Evolutionary conservation across 2,329 filamentous ascomycete genomes (phyloP).

Genomic region (Fusarium transvaalense): DNA sequence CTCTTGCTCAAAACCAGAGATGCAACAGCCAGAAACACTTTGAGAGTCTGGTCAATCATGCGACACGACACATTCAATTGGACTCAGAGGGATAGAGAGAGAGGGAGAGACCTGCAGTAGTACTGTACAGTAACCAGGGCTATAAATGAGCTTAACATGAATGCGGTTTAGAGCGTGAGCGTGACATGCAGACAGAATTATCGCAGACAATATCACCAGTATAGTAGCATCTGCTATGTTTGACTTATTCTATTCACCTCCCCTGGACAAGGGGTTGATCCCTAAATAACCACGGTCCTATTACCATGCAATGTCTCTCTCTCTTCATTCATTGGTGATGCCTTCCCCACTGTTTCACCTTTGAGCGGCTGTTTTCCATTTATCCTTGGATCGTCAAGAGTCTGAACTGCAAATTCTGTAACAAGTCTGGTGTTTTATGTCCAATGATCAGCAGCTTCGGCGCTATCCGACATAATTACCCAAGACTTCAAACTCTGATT

Average conservation of each 20-base stretch:
- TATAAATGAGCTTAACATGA: constrained; percentile 26
- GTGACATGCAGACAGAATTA: constrained; percentile 3
- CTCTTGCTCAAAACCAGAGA: constrained; percentile 29
- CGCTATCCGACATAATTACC: constrained; percentile 3
- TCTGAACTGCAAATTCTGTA: constrained; percentile 28
- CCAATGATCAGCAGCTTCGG: constrained; percentile 10
- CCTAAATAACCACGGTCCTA: constrained; percentile 38
- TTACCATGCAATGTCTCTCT: too few relatives aligned
- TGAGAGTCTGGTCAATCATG: constrained; percentile 32
- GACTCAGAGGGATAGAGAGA: not conserved
- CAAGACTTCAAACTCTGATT: constrained; percentile 9
- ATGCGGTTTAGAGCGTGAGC: constrained; percentile 6
- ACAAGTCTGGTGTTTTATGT: constrained; percentile 35
- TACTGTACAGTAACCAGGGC: constrained; percentile 10
- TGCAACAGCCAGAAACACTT: constrained; percentile 36
- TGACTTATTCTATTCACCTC: constrained; percentile 7
- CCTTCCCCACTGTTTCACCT: constrained; percentile 39
- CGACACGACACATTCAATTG: constrained; percentile 36
- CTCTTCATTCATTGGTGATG: constrained; percentile 36
- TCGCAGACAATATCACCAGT: not conserved
- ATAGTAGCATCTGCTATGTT: not conserved
- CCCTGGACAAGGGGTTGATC: constrained; percentile 29
- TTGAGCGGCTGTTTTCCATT: constrained; percentile 25
- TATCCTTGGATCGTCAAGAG: constrained; percentile 17
- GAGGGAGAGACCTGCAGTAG: constrained; percentile 12